Percentiles rank a stretch among this genome's conserved stretches.
Conservation (phyloP, 2,329 filamentous ascomycete species). For the Alternaria arbusti region DNA sequence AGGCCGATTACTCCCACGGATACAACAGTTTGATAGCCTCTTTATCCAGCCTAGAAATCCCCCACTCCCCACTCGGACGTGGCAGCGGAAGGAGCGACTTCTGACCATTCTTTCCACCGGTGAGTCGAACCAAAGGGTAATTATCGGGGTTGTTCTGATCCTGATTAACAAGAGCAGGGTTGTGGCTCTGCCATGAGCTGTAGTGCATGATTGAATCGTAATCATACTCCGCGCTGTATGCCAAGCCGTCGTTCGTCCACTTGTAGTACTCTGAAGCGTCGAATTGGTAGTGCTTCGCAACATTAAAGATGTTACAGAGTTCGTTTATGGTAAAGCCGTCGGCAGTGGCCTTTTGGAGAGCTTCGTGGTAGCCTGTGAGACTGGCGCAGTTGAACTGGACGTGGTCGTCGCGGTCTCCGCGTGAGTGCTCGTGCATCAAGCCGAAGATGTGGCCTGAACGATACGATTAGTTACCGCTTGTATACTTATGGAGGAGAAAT, state of each 20-base stretch:
- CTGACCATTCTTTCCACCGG: background rate
- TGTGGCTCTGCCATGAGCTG: background rate
- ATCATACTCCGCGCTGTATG: background rate
- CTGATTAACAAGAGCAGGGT: background rate
- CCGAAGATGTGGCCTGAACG: slow-evolving; percentile 1
- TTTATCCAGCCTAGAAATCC: background rate
- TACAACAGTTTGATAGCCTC: background rate
- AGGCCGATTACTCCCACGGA: background rate
- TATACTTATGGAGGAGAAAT: background rate
- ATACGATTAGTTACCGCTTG: background rate
- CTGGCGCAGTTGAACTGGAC: background rate
- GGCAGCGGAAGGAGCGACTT: background rate
- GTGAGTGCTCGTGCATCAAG: slow-evolving; percentile 1
- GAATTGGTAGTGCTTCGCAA: background rate
- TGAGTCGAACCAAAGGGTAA: background rate
- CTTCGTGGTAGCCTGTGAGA: background rate
- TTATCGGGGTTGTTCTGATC: background rate
- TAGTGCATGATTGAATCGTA: slow-evolving; percentile 5
- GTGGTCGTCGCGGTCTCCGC: slow-evolving; percentile 3
- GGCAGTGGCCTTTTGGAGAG: background rate
- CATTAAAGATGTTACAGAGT: background rate
- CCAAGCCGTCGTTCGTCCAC: background rate
- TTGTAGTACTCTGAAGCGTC: background rate
- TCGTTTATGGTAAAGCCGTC: background rate
- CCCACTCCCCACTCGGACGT: background rate